phyloP scores from a whole-genome alignment of 2,329 filamentous ascomycete genomes.

The Claviceps africana region DNA sequence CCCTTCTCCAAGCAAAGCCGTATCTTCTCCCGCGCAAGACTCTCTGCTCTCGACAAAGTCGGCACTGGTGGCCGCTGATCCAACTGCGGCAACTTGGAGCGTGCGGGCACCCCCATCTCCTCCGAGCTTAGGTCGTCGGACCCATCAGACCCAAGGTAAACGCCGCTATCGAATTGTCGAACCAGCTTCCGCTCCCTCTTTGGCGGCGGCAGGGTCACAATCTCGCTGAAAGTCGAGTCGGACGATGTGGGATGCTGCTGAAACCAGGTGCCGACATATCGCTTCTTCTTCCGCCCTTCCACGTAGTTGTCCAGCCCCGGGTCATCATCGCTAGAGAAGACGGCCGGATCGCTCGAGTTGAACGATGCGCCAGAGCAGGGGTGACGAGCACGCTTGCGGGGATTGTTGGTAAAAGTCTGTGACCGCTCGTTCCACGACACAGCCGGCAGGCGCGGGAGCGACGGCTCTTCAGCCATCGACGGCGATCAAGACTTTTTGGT shows the following conservation, averaged over 20 bases:
- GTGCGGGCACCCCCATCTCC: slow-evolving; percentile 16
- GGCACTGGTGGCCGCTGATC: slow-evolving; percentile 15
- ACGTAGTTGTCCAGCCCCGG: slow-evolving; percentile 52
- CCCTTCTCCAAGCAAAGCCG: slow-evolving; percentile 42
- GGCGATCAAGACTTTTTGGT: background rate
- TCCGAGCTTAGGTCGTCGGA: slow-evolving; percentile 25
- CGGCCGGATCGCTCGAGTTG: slow-evolving; percentile 55
- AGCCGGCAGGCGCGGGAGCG: slow-evolving; percentile 25
- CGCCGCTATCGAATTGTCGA: slow-evolving; percentile 52
- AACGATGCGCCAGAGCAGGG: slow-evolving; percentile 19
- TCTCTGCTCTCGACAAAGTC: slow-evolving; percentile 27
- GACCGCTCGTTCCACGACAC: slow-evolving; percentile 25
- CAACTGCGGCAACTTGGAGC: slow-evolving; percentile 25
- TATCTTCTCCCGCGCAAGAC: slow-evolving; percentile 31
- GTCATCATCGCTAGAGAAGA: slow-evolving; percentile 63
- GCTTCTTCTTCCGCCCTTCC: slow-evolving; percentile 42
- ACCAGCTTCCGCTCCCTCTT: slow-evolving; percentile 35
- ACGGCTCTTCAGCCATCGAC: slow-evolving; percentile 27
- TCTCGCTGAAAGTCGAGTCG: slow-evolving; percentile 32
- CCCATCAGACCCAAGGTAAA: slow-evolving; percentile 52
- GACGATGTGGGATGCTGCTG: slow-evolving; percentile 40
- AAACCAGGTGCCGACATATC: slow-evolving; percentile 56
- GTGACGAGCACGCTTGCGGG: slow-evolving; percentile 25
- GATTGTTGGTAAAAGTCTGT: slow-evolving; percentile 25
- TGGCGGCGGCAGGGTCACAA: slow-evolving; percentile 20